phyloP scores from a whole-genome alignment of 805 yeast species.

The Teunomyces aglyptinius region DNA sequence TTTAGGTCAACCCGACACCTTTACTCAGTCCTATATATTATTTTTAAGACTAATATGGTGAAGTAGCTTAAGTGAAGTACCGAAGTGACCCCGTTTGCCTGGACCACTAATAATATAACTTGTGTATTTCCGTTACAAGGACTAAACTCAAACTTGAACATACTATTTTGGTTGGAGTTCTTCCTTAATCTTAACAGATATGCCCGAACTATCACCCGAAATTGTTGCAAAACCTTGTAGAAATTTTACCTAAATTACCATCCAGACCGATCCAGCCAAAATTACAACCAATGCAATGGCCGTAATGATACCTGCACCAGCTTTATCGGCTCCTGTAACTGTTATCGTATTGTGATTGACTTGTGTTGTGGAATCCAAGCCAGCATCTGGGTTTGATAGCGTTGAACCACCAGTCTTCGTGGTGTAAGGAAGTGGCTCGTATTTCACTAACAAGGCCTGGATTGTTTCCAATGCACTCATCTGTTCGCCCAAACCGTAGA shows the following conservation, averaged over 20 bases:
- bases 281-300: slow-evolving; percentile 64
- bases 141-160: no score
- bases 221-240: neutral
- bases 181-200: no score
- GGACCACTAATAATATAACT: no score
- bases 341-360: slow-evolving; percentile 42
- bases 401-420: slow-evolving; percentile 37
- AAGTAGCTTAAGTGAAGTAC: no score
- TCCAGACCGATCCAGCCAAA: slow-evolving; percentile 75
- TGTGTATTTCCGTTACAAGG: no score
- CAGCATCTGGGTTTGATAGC: slow-evolving; percentile 42
- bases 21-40: no score
- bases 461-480: slow-evolving; percentile 70
- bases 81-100: no score
- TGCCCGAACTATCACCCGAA: no score
- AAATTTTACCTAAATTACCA: slow-evolving; percentile 47
- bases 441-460: slow-evolving; percentile 43
- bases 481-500: slow-evolving; percentile 77
- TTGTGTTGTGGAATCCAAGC: slow-evolving; percentile 44
- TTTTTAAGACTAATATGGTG: no score
- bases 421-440: slow-evolving; percentile 33
- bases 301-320: slow-evolving; percentile 89
- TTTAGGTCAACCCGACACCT: no score
- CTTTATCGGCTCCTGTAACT: slow-evolving; percentile 55
- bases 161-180: no score